phyloP scores from a whole-genome alignment of 2,329 filamentous ascomycete species.

The Calonectria pauciramosa region DNA sequence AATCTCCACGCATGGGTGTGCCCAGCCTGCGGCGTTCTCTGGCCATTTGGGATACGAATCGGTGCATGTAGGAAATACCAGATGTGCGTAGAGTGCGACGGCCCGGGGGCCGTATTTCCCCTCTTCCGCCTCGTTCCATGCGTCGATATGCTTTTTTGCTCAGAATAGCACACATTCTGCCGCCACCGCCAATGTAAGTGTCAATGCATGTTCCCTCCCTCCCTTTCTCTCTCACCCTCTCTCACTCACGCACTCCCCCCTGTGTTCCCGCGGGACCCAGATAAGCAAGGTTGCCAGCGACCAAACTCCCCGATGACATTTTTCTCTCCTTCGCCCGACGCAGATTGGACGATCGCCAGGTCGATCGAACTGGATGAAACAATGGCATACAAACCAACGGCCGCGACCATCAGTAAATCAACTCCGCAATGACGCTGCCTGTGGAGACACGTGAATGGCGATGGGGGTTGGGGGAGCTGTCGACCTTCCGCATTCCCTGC shows the following conservation, averaged over 20 bases:
- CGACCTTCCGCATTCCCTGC: conserved; percentile 7
- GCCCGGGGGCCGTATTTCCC: not conserved
- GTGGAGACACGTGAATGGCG: not conserved
- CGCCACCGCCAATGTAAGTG: not conserved
- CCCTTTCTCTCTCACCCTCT: not conserved
- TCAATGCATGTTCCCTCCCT: not conserved
- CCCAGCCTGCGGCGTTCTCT: not conserved
- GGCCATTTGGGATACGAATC: not conserved
- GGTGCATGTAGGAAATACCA: not conserved
- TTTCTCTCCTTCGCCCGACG: not conserved
- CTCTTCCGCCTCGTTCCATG: not conserved
- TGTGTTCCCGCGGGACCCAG: not conserved
- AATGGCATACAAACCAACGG: conserved; percentile 3
- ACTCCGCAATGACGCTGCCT: conserved; percentile 27
- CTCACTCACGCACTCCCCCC: too few relatives aligned
- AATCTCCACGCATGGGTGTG: not conserved
- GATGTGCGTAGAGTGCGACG: too few relatives aligned
- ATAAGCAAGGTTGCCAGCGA: not conserved
- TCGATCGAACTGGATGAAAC: conserved; percentile 12
- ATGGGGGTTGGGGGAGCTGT: conserved; percentile 6
- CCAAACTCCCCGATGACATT: not conserved
- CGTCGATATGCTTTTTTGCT: not conserved
- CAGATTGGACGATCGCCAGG: not conserved
- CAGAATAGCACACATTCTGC: not conserved
- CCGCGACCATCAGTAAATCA: not conserved